Evolutionary conservation across 2,329 filamentous ascomycete species (phyloP).

Genomic region (Nemania abortiva): DNA sequence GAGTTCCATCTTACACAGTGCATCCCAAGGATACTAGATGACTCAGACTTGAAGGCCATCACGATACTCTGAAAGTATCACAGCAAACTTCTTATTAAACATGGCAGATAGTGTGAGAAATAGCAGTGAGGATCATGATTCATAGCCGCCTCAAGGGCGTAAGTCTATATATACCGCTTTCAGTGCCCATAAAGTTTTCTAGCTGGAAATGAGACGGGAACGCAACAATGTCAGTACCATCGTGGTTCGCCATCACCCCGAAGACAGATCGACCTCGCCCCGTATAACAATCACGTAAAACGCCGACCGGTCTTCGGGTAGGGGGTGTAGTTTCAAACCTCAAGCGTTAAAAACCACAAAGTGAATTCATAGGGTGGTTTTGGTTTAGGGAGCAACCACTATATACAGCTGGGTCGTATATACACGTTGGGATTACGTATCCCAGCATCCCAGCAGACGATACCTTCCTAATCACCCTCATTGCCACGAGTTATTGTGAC

Average conservation of each 20-base stretch:
- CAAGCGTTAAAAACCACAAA: neutral
- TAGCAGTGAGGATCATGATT: neutral
- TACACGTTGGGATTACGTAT: slow-evolving; percentile 29
- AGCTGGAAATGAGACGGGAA: neutral
- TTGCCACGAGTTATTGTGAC: slow-evolving; percentile 15
- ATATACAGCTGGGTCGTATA: slow-evolving; percentile 36
- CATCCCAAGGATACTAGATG: neutral
- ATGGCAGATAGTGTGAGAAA: neutral
- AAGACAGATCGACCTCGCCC: neutral
- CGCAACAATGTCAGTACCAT: neutral
- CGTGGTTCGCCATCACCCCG: neutral
- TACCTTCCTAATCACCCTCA: slow-evolving; percentile 17
- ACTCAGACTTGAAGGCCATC: slow-evolving; percentile 13
- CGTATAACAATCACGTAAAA: neutral
- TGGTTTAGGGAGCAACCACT: slow-evolving; percentile 13
- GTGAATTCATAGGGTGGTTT: slow-evolving; percentile 2
- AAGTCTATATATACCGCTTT: neutral
- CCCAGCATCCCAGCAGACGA: slow-evolving; percentile 27
- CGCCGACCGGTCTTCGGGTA: neutral
- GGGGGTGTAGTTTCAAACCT: slow-evolving; percentile 1
- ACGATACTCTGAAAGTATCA: neutral
- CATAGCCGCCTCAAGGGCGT: neutral
- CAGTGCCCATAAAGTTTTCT: neutral
- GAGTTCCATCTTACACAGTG: slow-evolving; percentile 26
- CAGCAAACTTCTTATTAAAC: neutral